Evolutionary conservation across 1,284 basidiomycete species (phyloP).

Genomic region (Thecaphora thlaspeos): DNA sequence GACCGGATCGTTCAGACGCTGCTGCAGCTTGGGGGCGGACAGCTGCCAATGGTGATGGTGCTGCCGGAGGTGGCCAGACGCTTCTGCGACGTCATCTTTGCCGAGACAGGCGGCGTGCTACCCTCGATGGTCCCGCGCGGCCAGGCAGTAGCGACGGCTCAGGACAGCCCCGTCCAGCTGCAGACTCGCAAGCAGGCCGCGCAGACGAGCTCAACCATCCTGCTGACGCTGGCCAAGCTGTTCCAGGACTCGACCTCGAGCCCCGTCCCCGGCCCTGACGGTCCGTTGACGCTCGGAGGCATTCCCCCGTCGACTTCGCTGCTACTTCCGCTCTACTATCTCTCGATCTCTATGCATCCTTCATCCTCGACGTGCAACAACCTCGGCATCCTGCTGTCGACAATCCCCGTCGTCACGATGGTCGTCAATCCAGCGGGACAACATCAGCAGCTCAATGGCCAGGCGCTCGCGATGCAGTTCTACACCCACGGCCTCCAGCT

Average conservation of each 20-base stretch:
- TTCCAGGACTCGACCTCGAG: slow-evolving; percentile 61
- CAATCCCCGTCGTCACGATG: slow-evolving; percentile 58
- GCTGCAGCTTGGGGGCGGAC: slow-evolving; percentile 41
- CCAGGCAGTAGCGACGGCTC: background rate
- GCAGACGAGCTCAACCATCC: slow-evolving; percentile 63
- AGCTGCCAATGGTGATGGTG: slow-evolving; percentile 47
- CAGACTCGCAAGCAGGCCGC: slow-evolving; percentile 53
- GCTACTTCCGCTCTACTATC: slow-evolving; percentile 65
- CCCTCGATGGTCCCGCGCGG: slow-evolving; percentile 26
- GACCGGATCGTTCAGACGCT: slow-evolving; percentile 34
- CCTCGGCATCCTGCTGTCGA: slow-evolving; percentile 66
- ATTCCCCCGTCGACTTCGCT: slow-evolving; percentile 63
- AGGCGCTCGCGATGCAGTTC: slow-evolving; percentile 63
- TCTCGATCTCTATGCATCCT: slow-evolving; percentile 64
- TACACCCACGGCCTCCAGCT: slow-evolving; percentile 65
- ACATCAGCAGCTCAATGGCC: slow-evolving; percentile 48
- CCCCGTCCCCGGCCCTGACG: slow-evolving; percentile 36
- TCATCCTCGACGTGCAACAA: slow-evolving; percentile 67
- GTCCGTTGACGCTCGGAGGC: slow-evolving; percentile 43
- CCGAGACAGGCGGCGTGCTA: slow-evolving; percentile 34
- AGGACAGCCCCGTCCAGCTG: slow-evolving; percentile 18
- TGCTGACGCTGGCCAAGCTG: slow-evolving; percentile 65
- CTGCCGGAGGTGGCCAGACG: slow-evolving; percentile 40
- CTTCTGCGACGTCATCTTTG: slow-evolving; percentile 40
- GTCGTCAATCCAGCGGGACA: slow-evolving; percentile 53